A percentile compares a stretch with the other conserved stretches of the same genome.
These are phyloP conservation scores for Rhynchospora breviuscula DNA, from an alignment of 176 grass and related monocot species.

Conservation along the genomic window DNA sequence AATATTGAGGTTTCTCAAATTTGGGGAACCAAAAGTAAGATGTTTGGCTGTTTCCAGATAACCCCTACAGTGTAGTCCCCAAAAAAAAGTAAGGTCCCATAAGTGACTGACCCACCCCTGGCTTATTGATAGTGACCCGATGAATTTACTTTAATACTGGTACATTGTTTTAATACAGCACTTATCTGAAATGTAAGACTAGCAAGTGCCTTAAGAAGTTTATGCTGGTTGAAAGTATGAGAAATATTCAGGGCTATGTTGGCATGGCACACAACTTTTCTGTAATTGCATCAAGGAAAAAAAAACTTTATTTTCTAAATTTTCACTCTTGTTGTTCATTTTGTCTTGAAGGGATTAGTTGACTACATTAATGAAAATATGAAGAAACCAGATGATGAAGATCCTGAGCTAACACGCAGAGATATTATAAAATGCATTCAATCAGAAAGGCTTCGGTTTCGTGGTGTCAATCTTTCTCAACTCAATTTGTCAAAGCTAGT, in stretches of 20 bases:
- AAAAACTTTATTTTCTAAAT: not conserved
- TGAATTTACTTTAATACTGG: not conserved
- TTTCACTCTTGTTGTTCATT: constrained; percentile 3
- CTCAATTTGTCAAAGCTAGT: constrained; percentile 90
- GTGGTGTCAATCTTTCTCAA: constrained; percentile 75
- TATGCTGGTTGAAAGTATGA: not conserved
- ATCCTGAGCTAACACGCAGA: constrained; percentile 36
- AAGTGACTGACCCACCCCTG: not conserved
- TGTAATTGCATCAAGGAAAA: not conserved
- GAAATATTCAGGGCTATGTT: not conserved
- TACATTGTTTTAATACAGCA: not conserved
- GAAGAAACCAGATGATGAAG: constrained; percentile 28
- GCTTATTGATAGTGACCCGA: not conserved
- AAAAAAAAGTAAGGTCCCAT: not conserved
- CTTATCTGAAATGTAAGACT: not conserved
- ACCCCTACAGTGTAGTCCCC: not conserved
- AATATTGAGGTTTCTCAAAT: too few relatives aligned
- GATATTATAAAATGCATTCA: constrained; percentile 67
- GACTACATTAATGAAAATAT: constrained; percentile 30
- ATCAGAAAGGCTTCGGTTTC: constrained; percentile 50
- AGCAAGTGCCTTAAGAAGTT: not conserved
- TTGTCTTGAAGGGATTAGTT: constrained; percentile 36
- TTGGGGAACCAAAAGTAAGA: not conserved
- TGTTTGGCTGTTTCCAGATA: not conserved
- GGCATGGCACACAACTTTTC: not conserved